Evolutionary conservation across 2,329 filamentous ascomycete genomes (phyloP).

Genomic region (Esteya vermicola): DNA sequence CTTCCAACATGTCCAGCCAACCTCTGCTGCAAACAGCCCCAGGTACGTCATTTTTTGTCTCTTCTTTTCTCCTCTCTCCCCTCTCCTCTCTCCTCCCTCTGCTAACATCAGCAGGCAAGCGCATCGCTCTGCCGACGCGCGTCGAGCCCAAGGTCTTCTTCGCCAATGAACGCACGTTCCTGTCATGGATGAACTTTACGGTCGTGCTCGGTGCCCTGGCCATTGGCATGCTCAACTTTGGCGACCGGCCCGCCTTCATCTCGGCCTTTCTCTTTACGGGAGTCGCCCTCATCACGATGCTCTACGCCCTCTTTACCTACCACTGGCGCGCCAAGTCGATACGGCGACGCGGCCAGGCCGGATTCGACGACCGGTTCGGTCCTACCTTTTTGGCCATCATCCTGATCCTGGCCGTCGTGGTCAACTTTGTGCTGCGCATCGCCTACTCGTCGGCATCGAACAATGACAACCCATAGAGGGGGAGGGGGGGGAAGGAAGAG

Average conservation of each 20-base stretch:
- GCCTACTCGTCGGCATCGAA: conserved; percentile 20
- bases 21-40: conserved; percentile 89
- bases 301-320: conserved; percentile 89
- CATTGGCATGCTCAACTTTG: conserved; percentile 95
- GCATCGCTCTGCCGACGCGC: conserved; percentile 91
- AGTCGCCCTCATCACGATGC: conserved; percentile 88
- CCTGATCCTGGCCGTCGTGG: conserved; percentile 74
- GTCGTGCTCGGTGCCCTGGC: conserved; percentile 94
- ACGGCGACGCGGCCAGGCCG: conserved; percentile 76
- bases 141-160: conserved; percentile 99
- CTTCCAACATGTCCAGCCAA: conserved; percentile 70
- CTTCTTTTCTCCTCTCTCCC: background rate
- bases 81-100: background rate
- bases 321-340: conserved; percentile 96
- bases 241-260: conserved; percentile 86
- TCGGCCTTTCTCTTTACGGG: conserved; percentile 86
- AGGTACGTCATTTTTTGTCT: conserved; percentile 37
- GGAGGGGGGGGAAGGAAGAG: too few relatives aligned
- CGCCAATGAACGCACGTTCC: conserved; percentile 97
- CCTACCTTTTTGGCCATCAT: conserved; percentile 83
- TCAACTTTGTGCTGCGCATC: conserved; percentile 85
- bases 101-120: conserved; percentile 55
- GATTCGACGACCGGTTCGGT: conserved; percentile 92
- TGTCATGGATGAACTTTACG: conserved; percentile 99
- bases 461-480: conserved; percentile 3